These are phyloP conservation scores for Coemansia sp. DNA, from an alignment of 192 early-diverging fungal species.

Conservation along the genomic window DNA sequence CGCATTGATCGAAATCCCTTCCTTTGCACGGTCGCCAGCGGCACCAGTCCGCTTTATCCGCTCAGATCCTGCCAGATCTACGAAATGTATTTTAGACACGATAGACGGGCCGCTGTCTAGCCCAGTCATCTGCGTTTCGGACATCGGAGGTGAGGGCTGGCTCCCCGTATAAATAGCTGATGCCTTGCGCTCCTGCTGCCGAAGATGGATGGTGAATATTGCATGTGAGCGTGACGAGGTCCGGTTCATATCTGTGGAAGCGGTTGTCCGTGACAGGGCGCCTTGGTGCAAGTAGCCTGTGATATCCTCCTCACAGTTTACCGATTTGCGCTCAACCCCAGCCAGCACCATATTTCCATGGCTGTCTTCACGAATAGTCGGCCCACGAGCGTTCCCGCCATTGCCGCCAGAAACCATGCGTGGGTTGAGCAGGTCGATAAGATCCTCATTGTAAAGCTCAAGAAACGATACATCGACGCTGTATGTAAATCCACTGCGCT, in stretches of 20 bases:
- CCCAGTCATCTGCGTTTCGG: neutral
- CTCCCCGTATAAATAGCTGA: neutral
- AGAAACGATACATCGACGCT: slow-evolving; percentile 80
- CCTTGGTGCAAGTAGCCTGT: slow-evolving; percentile 71
- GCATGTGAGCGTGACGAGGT: slow-evolving; percentile 94
- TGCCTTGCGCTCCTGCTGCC: slow-evolving; percentile 75
- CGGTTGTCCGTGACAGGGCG: slow-evolving; percentile 79
- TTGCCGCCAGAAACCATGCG: slow-evolving; percentile 36
- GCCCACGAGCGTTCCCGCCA: slow-evolving; percentile 38
- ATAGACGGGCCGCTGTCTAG: slow-evolving; percentile 41
- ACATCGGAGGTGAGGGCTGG: slow-evolving; percentile 1
- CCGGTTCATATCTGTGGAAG: slow-evolving; percentile 97
- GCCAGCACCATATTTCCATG: slow-evolving; percentile 86
- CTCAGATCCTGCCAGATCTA: slow-evolving; percentile 98
- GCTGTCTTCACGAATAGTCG: slow-evolving; percentile 83
- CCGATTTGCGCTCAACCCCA: slow-evolving; percentile 81
- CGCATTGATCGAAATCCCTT: slow-evolving; percentile 98
- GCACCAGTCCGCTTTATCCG: slow-evolving; percentile 93
- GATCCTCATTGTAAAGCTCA: slow-evolving; percentile 96
- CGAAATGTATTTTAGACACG: slow-evolving; percentile 95
- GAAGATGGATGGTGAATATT: slow-evolving; percentile 86
- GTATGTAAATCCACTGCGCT: slow-evolving; percentile 28
- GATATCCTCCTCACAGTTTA: slow-evolving; percentile 65
- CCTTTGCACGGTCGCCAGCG: slow-evolving; percentile 90
- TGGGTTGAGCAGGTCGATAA: slow-evolving; percentile 80